phyloP scores from a whole-genome alignment of 345 rosid genomes.

The Lagerstroemia speciosa region DNA sequence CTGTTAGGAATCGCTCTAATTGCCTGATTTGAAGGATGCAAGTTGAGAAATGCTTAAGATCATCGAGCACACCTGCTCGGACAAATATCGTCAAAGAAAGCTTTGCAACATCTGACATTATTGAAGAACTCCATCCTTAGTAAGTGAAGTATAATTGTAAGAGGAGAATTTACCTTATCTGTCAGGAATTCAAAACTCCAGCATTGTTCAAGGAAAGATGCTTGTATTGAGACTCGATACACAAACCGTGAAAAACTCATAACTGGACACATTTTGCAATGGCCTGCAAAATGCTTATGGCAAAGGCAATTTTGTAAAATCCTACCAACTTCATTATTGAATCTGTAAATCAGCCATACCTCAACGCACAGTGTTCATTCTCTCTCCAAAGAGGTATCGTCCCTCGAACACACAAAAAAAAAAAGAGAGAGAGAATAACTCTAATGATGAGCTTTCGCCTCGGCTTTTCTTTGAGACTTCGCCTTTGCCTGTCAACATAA shows the following conservation, averaged over 20 bases:
- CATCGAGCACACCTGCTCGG: too few relatives aligned
- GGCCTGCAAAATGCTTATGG: conserved; percentile 6
- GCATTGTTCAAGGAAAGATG: background rate
- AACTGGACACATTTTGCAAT: conserved; percentile 6
- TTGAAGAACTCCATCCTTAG: too few relatives aligned
- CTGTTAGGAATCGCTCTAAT: too few relatives aligned
- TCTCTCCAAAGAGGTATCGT: background rate
- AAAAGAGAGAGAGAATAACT: background rate
- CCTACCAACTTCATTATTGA: conserved; percentile 12
- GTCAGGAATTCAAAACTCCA: background rate
- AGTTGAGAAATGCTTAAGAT: too few relatives aligned
- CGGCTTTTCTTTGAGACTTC: conserved; percentile 48
- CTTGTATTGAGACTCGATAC: background rate
- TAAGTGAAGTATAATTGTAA: too few relatives aligned
- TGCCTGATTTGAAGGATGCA: too few relatives aligned
- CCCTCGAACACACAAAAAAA: conserved; percentile 1
- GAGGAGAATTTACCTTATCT: too few relatives aligned
- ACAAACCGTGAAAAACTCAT: background rate
- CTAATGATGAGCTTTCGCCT: conserved; percentile 34
- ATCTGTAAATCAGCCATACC: background rate
- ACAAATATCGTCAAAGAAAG: too few relatives aligned
- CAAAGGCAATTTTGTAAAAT: conserved; percentile 1
- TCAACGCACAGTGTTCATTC: background rate
- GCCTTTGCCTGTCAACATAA: conserved; percentile 19
- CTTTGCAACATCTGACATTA: too few relatives aligned